phyloP scores from a whole-genome alignment of 2,329 filamentous ascomycete genomes.

The Daldinia eschscholtzii region DNA sequence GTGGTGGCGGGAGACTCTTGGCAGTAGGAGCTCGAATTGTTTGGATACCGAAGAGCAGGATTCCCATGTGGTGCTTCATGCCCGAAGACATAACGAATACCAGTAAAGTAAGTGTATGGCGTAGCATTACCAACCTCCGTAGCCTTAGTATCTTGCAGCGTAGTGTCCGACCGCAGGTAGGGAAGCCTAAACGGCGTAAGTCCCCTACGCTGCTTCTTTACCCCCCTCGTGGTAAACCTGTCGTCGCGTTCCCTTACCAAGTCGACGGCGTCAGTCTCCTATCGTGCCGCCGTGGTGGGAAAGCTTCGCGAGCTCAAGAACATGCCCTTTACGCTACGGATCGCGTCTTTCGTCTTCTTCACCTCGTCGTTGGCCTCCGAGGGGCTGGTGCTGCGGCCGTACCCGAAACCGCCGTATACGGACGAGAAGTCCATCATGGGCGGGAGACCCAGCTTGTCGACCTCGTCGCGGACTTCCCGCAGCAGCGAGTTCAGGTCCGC shows the following conservation, averaged over 20 bases:
- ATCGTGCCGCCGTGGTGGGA: conserved; percentile 58
- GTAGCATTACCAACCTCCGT: not conserved
- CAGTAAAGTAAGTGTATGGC: not conserved
- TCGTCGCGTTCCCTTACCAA: too few relatives aligned
- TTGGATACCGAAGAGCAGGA: not conserved
- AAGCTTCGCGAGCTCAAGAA: conserved; percentile 81
- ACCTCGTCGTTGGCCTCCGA: conserved; percentile 77
- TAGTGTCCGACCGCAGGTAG: not conserved
- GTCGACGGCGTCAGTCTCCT: conserved; percentile 32
- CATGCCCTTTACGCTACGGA: conserved; percentile 83
- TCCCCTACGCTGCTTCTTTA: too few relatives aligned
- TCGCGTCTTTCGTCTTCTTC: conserved; percentile 78
- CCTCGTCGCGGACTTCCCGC: conserved; percentile 72
- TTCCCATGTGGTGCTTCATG: not conserved
- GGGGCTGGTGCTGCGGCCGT: conserved; percentile 55
- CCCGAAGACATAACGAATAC: not conserved
- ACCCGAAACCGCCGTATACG: conserved; percentile 55
- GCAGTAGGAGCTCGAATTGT: not conserved
- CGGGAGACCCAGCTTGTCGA: conserved; percentile 70
- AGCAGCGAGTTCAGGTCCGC: conserved; percentile 66
- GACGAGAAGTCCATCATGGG: conserved; percentile 56
- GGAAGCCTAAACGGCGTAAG: too few relatives aligned
- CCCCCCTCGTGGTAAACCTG: too few relatives aligned
- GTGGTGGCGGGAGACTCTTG: not conserved
- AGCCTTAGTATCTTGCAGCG: not conserved